Percentiles rank a stretch among this genome's conserved stretches.
These are phyloP conservation scores for Cystobasidium pallidum DNA, from an alignment of 1,284 basidiomycete genomes.

Conservation along the genomic window DNA sequence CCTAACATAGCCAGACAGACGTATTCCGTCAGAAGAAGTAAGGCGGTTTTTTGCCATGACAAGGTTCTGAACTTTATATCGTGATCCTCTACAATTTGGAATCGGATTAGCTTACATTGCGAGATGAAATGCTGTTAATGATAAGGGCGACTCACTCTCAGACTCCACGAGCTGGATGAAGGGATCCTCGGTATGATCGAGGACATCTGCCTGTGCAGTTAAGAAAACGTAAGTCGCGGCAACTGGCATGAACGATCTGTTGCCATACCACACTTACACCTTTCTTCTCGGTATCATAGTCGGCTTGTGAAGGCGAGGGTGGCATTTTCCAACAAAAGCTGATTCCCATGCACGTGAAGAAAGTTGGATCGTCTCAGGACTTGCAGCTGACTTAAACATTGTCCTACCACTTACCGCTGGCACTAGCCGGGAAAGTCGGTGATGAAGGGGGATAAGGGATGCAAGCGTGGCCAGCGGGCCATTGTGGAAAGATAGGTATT, in stretches of 20 bases:
- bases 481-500: background rate
- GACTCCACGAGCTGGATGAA: slow-evolving; percentile 42
- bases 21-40: slow-evolving; percentile 41
- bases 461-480: too few species aligned
- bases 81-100: slow-evolving; percentile 35
- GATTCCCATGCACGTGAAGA: background rate
- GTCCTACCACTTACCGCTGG: background rate
- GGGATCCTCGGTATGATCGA: slow-evolving; percentile 24
- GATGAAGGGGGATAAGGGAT: background rate
- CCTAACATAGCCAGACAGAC: slow-evolving; percentile 44
- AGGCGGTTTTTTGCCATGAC: slow-evolving; percentile 42
- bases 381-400: background rate
- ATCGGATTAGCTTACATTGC: background rate
- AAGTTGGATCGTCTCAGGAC: background rate
- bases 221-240: too few species aligned
- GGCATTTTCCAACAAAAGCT: background rate
- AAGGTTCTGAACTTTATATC: slow-evolving; percentile 46
- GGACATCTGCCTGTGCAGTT: background rate
- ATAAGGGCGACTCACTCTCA: slow-evolving; percentile 10
- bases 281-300: slow-evolving; percentile 25
- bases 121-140: background rate
- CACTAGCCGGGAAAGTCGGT: background rate
- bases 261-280: background rate
- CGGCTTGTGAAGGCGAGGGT: background rate
- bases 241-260: too few species aligned